phyloP scores from a whole-genome alignment of 2,329 filamentous ascomycete species.

The Hymenoscyphus occultus region DNA sequence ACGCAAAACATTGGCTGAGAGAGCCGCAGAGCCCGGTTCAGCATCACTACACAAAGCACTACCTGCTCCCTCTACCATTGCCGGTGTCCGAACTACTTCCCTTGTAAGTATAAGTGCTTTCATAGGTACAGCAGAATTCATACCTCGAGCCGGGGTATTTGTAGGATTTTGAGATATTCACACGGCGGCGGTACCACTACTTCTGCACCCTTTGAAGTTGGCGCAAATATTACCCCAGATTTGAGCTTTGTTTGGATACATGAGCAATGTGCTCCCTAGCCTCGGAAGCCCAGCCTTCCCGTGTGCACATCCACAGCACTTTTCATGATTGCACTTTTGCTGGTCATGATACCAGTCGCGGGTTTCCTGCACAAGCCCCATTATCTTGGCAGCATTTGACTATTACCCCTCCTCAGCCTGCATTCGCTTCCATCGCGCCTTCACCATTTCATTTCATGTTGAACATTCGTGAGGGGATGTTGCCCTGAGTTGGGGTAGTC shows the following conservation, averaged over 20 bases:
- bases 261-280: neutral
- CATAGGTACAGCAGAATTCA: neutral
- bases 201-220: neutral
- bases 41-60: slow-evolving; percentile 27
- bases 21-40: slow-evolving; percentile 47
- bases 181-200: neutral
- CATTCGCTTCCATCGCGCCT: neutral
- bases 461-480: neutral
- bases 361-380: neutral
- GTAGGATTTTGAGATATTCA: neutral
- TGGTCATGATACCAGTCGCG: neutral
- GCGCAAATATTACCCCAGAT: neutral
- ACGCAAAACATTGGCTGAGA: slow-evolving; percentile 55
- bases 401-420: neutral
- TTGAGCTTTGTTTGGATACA: neutral
- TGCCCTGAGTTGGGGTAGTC: neutral
- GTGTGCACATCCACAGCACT: neutral
- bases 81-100: neutral
- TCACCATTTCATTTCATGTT: neutral
- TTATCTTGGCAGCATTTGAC: neutral
- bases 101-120: slow-evolving; percentile 1
- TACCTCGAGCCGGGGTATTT: neutral
- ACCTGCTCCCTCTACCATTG: slow-evolving; percentile 12
- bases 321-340: neutral
- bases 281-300: neutral